Evolutionary conservation across 495 filamentous ascomycete species (phyloP), one percentile per base, ranked within the genome.

Genomic region (Tuber magnatum): DNA sequence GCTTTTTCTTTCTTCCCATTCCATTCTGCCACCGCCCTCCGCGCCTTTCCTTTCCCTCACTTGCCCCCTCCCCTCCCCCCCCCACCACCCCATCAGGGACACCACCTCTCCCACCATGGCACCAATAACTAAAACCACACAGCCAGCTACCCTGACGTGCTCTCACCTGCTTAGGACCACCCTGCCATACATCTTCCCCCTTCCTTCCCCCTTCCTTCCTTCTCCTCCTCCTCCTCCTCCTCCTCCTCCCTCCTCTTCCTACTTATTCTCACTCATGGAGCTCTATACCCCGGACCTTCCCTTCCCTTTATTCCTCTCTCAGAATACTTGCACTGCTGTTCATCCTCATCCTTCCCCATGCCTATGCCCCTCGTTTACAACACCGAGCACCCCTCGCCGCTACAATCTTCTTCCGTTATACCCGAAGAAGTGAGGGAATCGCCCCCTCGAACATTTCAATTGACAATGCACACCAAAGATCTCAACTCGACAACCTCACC

Each of bases 261-360:
- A 79, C 76, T 79, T 79, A 71, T 71, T 78, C 68, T 75, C 51
- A 79, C 76, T 38, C 72, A 79, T 79, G 77, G 77, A 79, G 77
- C 61, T 75, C 77, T 46, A 61, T 72, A 79, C 61, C 77, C 61
- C 68, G 72, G 75, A 71, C 10, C n/a, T 68, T 68, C 70, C 35
- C 43, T 70, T 32, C 6, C 56, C 56, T 35, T 65, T 35, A 35
- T 65, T 12, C 72, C 76, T 74, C 56, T 32, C 16, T 56, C 39
- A 73, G 79, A 72, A 42, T 46, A 69, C 76, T 71, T 35, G 39
- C 48, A 42, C 43, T 51, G 28, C 68, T 78, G 70, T 42, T 75
- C 65, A 69, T 71, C 46, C 72, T 32, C 56, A 28, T 35, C 56
- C 56, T 35, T 32, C 28, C 56, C 56, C 28, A 65, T 65, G 56